Conservation (phyloP, 192 early-diverging fungal species). For the Backusella circina region DNA sequence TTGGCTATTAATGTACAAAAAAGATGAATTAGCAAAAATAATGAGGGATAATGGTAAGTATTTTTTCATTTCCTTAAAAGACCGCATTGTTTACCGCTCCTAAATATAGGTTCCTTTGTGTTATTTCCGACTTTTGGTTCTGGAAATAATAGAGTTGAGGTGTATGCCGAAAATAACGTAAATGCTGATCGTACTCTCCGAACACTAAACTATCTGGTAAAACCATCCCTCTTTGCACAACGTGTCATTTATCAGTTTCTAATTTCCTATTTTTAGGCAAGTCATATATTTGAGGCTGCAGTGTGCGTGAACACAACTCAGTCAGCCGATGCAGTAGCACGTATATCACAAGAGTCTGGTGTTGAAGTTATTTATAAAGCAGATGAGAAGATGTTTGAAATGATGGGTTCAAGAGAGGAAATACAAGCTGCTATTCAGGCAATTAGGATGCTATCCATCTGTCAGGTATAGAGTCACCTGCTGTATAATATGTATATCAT, state of each 20-base stretch:
- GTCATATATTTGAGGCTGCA: conserved; percentile 1
- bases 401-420: conserved; percentile 59
- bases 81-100: not conserved
- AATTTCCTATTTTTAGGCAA: conserved; percentile 7
- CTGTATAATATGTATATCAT: not conserved
- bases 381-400: conserved; percentile 47
- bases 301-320: conserved; percentile 8
- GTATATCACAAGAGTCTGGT: conserved; percentile 44
- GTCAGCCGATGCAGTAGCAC: conserved; percentile 11
- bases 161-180: conserved; percentile 60
- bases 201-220: conserved; percentile 66
- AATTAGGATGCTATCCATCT: not conserved
- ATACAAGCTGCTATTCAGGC: conserved; percentile 53
- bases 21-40: conserved; percentile 52
- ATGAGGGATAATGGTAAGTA: conserved; percentile 64
- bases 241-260: not conserved
- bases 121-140: conserved; percentile 57
- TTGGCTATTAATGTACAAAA: conserved; percentile 60
- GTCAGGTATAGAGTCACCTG: not conserved
- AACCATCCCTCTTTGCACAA: conserved; percentile 8
- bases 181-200: conserved; percentile 70
- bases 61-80: not conserved
- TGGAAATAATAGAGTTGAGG: conserved; percentile 38
- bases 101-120: conserved; percentile 40
- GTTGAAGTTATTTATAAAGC: conserved; percentile 56